Base-by-base conservation (phyloP, 2,329 filamentous ascomycete species). In the Claviceps fusiformis region DNA sequence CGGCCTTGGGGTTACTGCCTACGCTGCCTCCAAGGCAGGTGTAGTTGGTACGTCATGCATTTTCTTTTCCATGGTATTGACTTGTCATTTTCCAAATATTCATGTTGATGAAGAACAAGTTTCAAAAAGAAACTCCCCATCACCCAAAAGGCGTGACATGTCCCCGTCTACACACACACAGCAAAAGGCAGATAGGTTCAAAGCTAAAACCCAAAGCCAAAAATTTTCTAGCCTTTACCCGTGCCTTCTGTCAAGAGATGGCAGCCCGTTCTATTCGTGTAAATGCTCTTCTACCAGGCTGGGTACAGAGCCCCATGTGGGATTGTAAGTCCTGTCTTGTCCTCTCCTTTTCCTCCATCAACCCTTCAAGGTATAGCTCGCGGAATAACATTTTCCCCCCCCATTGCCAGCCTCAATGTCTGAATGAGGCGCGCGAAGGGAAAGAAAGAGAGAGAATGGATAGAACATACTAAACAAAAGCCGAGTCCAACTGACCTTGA, bases 221-320 rank as follows among this genome's bases (percentile, higher is more conserved):
- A 43, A 43, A 15, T 29, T 56, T 56, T 63, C 57, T 64, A 86
- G 85, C 79, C 57, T 78, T 89, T 62, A 90, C 85, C 27, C 77
- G 83, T 56, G 80, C 83, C 55, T 72, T 89, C 3, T 82, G 82
- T 46, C 75, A 71, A 52, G 83, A 89, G 70, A 69, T 84, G 62
- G 79, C 79, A 53, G 70, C 73, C 57, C 73, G 75, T 50, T 78
- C 78, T 51, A 78, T 95, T 56, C 78, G 90, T 35, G 85, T 88
- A 50, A 95, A 95, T 70, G 85, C 85, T 33, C 81, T 95, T 59
- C 73, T 92, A 46, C 89, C 89, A 1, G 89, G 89, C 7, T 95
- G 92, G 73, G 84, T 95, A 61, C 75, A 86, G 55, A 92, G 88
- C 49, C 78, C 82, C 50, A 95, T 95, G 88, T 89, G 86, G 61